These are phyloP conservation scores for Diaporthe citri DNA, from an alignment of 2,329 filamentous ascomycete species.

Conservation along the genomic window DNA sequence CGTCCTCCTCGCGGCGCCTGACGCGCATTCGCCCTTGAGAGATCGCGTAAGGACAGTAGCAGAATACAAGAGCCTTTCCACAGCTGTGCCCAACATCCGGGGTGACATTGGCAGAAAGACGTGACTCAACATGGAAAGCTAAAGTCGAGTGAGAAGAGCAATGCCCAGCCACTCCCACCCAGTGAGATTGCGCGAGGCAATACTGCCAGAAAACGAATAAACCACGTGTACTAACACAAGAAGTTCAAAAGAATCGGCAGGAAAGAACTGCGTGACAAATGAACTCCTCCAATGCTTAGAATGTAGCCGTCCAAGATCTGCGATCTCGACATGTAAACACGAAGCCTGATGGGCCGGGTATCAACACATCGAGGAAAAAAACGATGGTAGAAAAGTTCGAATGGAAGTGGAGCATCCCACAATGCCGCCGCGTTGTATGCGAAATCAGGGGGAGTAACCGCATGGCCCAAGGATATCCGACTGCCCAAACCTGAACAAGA, in stretches of 20 bases:
- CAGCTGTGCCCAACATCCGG: neutral
- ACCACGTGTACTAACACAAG: slow-evolving; percentile 32
- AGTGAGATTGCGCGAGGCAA: slow-evolving; percentile 34
- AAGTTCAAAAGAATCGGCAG: slow-evolving; percentile 33
- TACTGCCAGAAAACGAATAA: slow-evolving; percentile 34
- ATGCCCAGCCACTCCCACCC: slow-evolving; percentile 25
- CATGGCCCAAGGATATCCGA: slow-evolving; percentile 37
- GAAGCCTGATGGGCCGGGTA: slow-evolving; percentile 29
- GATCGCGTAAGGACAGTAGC: slow-evolving; percentile 14
- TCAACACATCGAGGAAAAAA: slow-evolving; percentile 34
- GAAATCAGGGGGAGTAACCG: slow-evolving; percentile 33
- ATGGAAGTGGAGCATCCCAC: slow-evolving; percentile 35
- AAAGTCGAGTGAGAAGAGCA: neutral
- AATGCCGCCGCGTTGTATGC: slow-evolving; percentile 30
- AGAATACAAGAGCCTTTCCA: slow-evolving; percentile 5
- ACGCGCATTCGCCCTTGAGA: slow-evolving; percentile 8
- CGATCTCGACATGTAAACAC: slow-evolving; percentile 33
- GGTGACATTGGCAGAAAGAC: slow-evolving; percentile 17
- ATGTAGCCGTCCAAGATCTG: slow-evolving; percentile 27
- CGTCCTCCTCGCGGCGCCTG: slow-evolving; percentile 17
- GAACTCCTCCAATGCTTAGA: slow-evolving; percentile 42
- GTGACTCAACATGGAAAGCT: neutral
- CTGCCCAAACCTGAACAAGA: slow-evolving; percentile 29
- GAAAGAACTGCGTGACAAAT: slow-evolving; percentile 37
- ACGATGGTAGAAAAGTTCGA: slow-evolving; percentile 38